These are phyloP conservation scores for Ophiostoma tasmaniense DNA, from an alignment of 2,329 filamentous ascomycete species.

Conservation along the genomic window DNA sequence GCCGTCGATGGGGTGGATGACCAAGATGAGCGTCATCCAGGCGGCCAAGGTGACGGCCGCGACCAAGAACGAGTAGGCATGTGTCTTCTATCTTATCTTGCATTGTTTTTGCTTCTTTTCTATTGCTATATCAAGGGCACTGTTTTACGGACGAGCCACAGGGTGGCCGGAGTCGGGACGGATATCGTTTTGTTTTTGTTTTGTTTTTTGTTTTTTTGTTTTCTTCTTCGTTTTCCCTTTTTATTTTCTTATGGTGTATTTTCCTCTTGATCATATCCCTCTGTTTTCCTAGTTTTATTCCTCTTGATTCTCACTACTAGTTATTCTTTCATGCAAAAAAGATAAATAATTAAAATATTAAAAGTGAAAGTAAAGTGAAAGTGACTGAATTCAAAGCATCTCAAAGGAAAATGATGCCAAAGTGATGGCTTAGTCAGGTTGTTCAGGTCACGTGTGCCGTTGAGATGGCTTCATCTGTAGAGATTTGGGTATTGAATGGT, in stretches of 20 bases:
- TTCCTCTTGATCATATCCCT: not conserved
- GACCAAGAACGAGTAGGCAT: constrained; percentile 28
- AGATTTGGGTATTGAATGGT: not conserved
- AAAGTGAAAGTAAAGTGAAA: not conserved
- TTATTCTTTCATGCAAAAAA: not conserved
- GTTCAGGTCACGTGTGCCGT: not conserved
- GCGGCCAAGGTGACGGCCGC: constrained; percentile 75
- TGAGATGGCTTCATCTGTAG: not conserved
- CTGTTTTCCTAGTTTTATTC: not conserved
- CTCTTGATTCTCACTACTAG: not conserved
- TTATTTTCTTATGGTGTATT: no score
- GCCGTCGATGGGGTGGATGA: constrained; percentile 80
- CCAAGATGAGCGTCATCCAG: constrained; percentile 95
- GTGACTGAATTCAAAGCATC: not conserved
- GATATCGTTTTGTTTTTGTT: not conserved
- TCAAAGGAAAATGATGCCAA: not conserved
- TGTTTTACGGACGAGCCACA: not conserved
- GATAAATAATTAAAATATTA: not conserved
- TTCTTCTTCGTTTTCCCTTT: not conserved
- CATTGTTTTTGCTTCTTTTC: not conserved
- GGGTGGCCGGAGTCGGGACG: not conserved
- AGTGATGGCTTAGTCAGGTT: not conserved
- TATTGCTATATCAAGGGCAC: not conserved
- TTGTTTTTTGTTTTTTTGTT: not conserved
- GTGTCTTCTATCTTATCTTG: no score